Conservation (phyloP, 2,329 filamentous ascomycete genomes). For the Aspergillus quadricinctus region DNA sequence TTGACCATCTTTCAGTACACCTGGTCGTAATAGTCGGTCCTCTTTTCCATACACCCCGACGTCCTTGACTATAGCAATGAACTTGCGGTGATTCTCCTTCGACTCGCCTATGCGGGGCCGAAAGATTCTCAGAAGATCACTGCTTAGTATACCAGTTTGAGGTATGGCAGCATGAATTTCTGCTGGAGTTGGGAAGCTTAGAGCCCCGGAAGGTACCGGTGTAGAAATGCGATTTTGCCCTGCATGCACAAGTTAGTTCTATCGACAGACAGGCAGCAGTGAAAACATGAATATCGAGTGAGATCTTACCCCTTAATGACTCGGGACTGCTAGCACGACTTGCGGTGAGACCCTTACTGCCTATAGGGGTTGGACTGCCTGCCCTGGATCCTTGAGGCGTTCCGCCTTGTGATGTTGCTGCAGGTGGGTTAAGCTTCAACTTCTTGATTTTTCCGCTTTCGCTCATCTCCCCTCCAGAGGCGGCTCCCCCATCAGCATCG, state of each 20-base stretch:
- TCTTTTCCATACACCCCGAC: conserved; percentile 41
- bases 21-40: conserved; percentile 39
- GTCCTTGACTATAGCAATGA: conserved; percentile 43
- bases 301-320: conserved; percentile 23
- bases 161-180: conserved; percentile 48
- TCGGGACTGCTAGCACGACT: conserved; percentile 42
- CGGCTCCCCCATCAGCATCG: conserved; percentile 53
- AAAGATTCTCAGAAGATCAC: conserved; percentile 42
- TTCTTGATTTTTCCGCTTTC: conserved; percentile 45
- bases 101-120: conserved; percentile 39
- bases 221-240: conserved; percentile 29
- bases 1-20: conserved; percentile 22
- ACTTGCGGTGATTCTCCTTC: conserved; percentile 38
- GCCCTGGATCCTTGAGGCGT: conserved; percentile 48
- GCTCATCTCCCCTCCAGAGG: conserved; percentile 43
- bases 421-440: conserved; percentile 45
- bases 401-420: conserved; percentile 30
- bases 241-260: conserved; percentile 7
- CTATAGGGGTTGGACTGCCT: conserved; percentile 40
- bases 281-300: not conserved
- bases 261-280: not conserved
- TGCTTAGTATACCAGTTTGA: conserved; percentile 40
- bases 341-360: conserved; percentile 23
- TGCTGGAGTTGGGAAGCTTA: conserved; percentile 41
- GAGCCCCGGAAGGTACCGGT: conserved; percentile 21